Evolutionary conservation across 805 yeast species (phyloP).

Genomic region (Teunomyces lycoperdinae): DNA sequence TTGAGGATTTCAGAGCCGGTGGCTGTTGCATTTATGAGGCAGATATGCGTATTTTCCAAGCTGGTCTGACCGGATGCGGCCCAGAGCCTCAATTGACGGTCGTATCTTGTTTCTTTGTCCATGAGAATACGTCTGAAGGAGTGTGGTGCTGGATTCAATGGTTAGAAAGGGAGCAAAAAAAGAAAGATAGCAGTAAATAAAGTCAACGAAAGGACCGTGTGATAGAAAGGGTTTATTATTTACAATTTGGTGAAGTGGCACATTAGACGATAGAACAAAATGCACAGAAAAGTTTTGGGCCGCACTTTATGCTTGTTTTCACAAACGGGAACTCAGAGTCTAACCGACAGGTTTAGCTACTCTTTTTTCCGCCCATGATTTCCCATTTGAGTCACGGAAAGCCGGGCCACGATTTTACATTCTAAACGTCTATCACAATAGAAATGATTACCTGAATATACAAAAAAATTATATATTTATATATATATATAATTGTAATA

Average conservation of each 20-base stretch:
- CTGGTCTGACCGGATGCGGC: conserved; percentile 68
- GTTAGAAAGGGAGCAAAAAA: neutral
- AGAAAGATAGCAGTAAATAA: neutral
- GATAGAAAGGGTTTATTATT: neutral
- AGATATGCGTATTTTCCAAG: conserved; percentile 55
- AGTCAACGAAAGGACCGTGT: neutral
- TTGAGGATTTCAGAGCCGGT: conserved; percentile 69
- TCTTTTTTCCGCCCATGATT: neutral
- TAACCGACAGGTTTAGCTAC: neutral
- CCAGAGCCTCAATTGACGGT: conserved; percentile 89
- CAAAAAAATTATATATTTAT: neutral
- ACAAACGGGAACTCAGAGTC: neutral
- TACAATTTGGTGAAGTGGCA: neutral
- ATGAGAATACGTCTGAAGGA: conserved; percentile 16
- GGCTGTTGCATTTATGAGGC: conserved; percentile 56
- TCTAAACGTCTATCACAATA: too few species aligned
- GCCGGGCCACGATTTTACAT: too few species aligned
- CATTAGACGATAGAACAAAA: neutral
- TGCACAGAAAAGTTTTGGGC: neutral
- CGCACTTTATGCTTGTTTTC: neutral
- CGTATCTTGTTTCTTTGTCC: conserved; percentile 57
- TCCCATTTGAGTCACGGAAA: neutral
- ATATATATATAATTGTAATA: too few species aligned
- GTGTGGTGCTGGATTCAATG: neutral
- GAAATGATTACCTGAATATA: neutral